Evolutionary conservation across 1,139 yeast species (phyloP).

Genomic region (Debaryomyces sp.): DNA sequence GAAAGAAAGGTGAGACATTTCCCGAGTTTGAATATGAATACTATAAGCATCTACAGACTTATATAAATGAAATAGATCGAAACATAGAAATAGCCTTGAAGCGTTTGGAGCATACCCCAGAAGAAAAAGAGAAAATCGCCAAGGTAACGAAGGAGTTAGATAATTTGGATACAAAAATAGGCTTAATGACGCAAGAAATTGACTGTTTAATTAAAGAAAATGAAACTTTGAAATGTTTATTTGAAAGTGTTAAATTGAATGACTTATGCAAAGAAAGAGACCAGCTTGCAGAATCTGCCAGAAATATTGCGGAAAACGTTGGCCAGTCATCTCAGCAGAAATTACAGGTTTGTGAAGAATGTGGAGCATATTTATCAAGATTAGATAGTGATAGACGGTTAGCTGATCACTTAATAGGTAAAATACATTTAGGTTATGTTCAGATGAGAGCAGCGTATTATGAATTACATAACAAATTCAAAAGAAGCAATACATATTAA

Average conservation of each 20-base stretch:
- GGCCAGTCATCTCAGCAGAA: constrained; percentile 91
- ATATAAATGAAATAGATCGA: constrained; percentile 67
- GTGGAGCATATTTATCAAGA: constrained; percentile 89
- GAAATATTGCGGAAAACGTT: constrained; percentile 67
- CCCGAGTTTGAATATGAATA: constrained; percentile 77
- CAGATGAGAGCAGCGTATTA: constrained; percentile 68
- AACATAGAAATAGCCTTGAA: constrained; percentile 67
- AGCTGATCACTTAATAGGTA: constrained; percentile 92
- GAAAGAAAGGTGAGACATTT: constrained; percentile 55
- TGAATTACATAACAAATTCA: constrained; percentile 37
- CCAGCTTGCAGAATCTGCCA: constrained; percentile 53
- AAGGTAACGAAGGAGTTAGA: constrained; percentile 69
- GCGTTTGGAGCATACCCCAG: constrained; percentile 75
- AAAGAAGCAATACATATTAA: constrained; percentile 8
- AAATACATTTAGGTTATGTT: constrained; percentile 80
- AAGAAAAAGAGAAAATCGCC: constrained; percentile 68
- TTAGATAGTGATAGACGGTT: constrained; percentile 86
- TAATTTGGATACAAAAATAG: constrained; percentile 63
- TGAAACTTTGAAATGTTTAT: constrained; percentile 55
- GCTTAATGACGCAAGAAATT: constrained; percentile 71
- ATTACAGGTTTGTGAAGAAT: constrained; percentile 85
- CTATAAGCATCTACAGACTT: constrained; percentile 52
- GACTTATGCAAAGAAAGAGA: constrained; percentile 51
- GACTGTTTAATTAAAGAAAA: constrained; percentile 54
- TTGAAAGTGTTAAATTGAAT: constrained; percentile 48